These are phyloP conservation scores for Pythium coloratum DNA, from an alignment of 352 stramenopile species.

Conservation along the genomic window DNA sequence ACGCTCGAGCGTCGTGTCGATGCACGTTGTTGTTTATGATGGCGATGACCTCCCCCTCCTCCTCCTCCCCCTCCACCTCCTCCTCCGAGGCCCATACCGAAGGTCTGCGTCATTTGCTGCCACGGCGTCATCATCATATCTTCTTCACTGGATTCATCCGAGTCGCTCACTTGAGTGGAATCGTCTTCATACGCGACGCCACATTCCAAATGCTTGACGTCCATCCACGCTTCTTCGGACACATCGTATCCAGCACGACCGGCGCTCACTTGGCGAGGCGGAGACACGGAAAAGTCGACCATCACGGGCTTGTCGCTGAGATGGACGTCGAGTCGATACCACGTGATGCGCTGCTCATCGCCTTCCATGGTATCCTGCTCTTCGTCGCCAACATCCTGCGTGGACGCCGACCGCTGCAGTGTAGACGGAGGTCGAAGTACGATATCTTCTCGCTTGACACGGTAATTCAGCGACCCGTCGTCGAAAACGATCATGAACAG, in stretches of 20 bases:
- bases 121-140: conserved; percentile 80
- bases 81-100: conserved; percentile 60
- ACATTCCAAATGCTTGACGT: conserved; percentile 73
- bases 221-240: conserved; percentile 37
- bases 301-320: conserved; percentile 34
- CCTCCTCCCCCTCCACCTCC: conserved; percentile 38
- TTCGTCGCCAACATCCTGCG: neutral
- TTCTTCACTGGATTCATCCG: conserved; percentile 70
- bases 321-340: conserved; percentile 29
- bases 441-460: conserved; percentile 65
- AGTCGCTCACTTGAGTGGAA: conserved; percentile 84
- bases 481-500: conserved; percentile 84
- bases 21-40: conserved; percentile 21
- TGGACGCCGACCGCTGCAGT: neutral
- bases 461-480: conserved; percentile 72
- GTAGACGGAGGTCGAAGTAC: conserved; percentile 33
- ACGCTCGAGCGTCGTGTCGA: conserved; percentile 56
- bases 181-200: conserved; percentile 76
- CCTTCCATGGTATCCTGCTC: neutral
- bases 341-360: conserved; percentile 22
- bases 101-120: conserved; percentile 86
- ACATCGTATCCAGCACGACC: conserved; percentile 27
- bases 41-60: conserved; percentile 6
- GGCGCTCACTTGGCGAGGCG: conserved; percentile 25
- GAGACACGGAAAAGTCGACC: conserved; percentile 35